Conservation (phyloP, 495 filamentous ascomycete species). For the Aspergillus egyptiacus region DNA sequence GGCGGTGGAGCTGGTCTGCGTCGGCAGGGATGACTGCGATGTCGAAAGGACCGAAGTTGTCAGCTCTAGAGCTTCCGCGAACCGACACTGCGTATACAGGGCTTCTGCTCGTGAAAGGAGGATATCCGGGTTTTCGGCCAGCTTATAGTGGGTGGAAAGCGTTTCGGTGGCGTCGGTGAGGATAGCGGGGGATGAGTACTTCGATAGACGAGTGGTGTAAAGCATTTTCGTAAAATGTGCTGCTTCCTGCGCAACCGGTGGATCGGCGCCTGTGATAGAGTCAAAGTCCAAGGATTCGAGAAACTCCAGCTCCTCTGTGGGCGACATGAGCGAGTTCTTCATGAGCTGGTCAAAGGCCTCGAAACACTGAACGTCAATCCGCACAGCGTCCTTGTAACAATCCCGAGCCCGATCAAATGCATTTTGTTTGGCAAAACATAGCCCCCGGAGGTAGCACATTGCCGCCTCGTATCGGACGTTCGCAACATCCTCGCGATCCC, state of each 20-base stretch:
- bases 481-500: constrained; percentile 61
- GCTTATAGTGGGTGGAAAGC: constrained; percentile 87
- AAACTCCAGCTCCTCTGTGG: constrained; percentile 91
- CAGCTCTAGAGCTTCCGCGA: constrained; percentile 75
- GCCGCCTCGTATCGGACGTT: constrained; percentile 84
- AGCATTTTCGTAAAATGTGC: constrained; percentile 94
- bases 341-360: constrained; percentile 97
- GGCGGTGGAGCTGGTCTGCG: constrained; percentile 17
- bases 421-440: constrained; percentile 96
- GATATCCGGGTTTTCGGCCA: constrained; percentile 82
- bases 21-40: constrained; percentile 29
- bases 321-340: constrained; percentile 97
- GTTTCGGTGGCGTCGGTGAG: constrained; percentile 86
- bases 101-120: constrained; percentile 88
- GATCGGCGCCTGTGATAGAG: constrained; percentile 56
- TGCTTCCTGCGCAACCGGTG: constrained; percentile 66
- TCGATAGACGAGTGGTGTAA: constrained; percentile 93
- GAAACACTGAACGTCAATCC: constrained; percentile 97
- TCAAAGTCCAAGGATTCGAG: constrained; percentile 90
- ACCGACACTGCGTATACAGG: constrained; percentile 90
- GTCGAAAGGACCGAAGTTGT: constrained; percentile 73
- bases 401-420: constrained; percentile 95
- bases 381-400: constrained; percentile 94
- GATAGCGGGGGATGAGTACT: constrained; percentile 81
- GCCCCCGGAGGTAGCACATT: constrained; percentile 92